Base-by-base conservation (phyloP, 2,329 filamentous ascomycete species). In the Cercospora brassicicola region DNA sequence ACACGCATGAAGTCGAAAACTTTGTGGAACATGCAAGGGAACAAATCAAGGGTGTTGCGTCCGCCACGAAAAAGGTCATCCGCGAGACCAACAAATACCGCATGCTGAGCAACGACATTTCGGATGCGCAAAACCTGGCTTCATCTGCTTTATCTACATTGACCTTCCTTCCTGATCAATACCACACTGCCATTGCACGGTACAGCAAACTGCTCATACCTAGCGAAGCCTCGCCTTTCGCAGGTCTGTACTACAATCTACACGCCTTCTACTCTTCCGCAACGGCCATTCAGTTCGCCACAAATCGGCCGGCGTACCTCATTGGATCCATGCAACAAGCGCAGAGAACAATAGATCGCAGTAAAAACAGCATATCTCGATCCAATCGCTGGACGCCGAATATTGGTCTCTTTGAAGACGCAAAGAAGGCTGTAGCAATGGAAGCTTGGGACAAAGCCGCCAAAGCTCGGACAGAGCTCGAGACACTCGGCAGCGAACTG, bases 11-110 rank as follows among this genome's bases (percentile, higher is more conserved):
- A 79, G 93, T 97, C 2, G 94, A 98, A 76, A 90, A 95, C 73
- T 97, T 99, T 79, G 90, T 97, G 63, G 90, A 93, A 62, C 92
- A 97, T 77, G 94, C 94, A 20, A 88, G 93, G 73, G 94, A 98
- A 65, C 94, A 93, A 79, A 90, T 99, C 45, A 89, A 93, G 61
- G 89, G 90, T 71, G 88, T 98, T 68, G 94, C 94, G 75, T 89
- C 91, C 74, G 90, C 92, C 64, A 94, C 91, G 0, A 92, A 91
- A 79, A 92, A 89, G 73, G 88, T 96, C 62, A 90, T 95, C 45
- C 89, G 94, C 66, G 87, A 93, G 66, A 89, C 91, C 26, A 94
- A 95, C 76, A 87, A 87, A 68, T 81, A 94, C 30, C 88, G 89
- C 57, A 88, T 91, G 73, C 87, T 87, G 13, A 66, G 76, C n/a